These are phyloP conservation scores for Salvia sclarea DNA, from an alignment of 305 asterid species.

Conservation along the genomic window DNA sequence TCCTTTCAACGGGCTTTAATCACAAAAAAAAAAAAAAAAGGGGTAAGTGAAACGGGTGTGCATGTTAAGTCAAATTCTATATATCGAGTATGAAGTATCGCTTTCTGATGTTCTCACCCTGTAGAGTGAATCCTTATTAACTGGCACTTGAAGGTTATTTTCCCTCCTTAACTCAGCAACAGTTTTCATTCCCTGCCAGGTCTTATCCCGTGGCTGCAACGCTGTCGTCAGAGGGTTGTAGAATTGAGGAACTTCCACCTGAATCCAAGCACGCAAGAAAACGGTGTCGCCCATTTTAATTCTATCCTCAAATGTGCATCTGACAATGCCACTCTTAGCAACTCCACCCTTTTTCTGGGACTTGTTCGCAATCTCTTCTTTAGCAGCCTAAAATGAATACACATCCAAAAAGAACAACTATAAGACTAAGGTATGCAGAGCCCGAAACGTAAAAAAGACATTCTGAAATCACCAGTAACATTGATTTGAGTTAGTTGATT, in stretches of 20 bases:
- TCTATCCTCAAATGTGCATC: conserved; percentile 97
- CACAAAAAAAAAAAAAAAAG: conserved; percentile 8
- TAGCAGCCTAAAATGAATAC: conserved; percentile 62
- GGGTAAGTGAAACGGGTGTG: background rate
- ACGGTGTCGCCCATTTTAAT: conserved; percentile 87
- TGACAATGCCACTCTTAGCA: conserved; percentile 82
- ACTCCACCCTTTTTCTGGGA: conserved; percentile 75
- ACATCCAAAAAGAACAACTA: conserved; percentile 1
- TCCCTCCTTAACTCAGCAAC: conserved; percentile 88
- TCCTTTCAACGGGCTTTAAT: conserved; percentile 79
- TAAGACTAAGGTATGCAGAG: background rate
- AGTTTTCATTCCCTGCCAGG: conserved; percentile 96
- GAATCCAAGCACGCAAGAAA: conserved; percentile 97
- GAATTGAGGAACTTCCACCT: conserved; percentile 89
- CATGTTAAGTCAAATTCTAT: conserved; percentile 12
- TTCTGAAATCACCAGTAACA: background rate
- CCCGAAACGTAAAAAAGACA: background rate
- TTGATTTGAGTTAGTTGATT: background rate
- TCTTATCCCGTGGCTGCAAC: conserved; percentile 76
- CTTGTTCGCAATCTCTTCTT: conserved; percentile 80
- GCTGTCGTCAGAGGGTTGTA: conserved; percentile 92
- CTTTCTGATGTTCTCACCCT: conserved; percentile 53
- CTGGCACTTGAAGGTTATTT: conserved; percentile 64
- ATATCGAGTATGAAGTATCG: background rate
- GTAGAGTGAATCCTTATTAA: conserved; percentile 88